Conservation (phyloP, 768 basidiomycete species). For the Pholiota conissans region DNA sequence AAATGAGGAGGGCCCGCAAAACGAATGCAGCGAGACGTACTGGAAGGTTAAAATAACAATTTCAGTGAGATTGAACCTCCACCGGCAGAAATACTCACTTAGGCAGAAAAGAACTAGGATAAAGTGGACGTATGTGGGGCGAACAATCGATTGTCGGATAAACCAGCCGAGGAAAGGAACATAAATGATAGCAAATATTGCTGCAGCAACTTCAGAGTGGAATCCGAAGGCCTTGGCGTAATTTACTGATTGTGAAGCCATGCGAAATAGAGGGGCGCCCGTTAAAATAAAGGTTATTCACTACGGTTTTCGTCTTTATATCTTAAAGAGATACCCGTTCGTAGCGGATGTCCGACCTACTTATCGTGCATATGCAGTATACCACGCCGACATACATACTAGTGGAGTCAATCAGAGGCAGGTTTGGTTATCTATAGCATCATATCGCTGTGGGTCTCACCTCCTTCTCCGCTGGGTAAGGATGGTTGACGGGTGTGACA, state of each 20-base stretch:
- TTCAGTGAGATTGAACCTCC: too few species aligned
- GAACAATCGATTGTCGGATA: conserved; percentile 25
- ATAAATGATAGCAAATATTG: conserved; percentile 37
- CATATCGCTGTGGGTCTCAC: too few species aligned
- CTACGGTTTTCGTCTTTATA: too few species aligned
- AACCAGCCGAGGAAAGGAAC: conserved; percentile 31
- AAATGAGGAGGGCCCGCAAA: conserved; percentile 36
- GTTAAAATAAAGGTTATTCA: too few species aligned
- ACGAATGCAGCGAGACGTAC: conserved; percentile 42
- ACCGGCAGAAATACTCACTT: conserved; percentile 26
- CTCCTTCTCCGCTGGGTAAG: too few species aligned
- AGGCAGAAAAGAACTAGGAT: conserved; percentile 37
- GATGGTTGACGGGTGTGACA: too few species aligned
- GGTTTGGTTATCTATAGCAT: too few species aligned
- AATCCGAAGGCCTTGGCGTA: conserved; percentile 35
- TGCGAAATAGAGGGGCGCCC: neutral
- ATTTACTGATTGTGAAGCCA: conserved; percentile 20
- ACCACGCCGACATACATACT: too few species aligned
- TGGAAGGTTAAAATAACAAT: conserved; percentile 19
- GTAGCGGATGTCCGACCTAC: too few species aligned
- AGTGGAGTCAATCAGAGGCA: too few species aligned
- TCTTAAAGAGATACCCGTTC: too few species aligned
- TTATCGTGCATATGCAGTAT: too few species aligned
- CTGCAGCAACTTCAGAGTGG: conserved; percentile 33
- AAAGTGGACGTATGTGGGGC: conserved; percentile 33